Base-by-base conservation (phyloP, 805 yeast genomes). In the Teunomyces stri region DNA sequence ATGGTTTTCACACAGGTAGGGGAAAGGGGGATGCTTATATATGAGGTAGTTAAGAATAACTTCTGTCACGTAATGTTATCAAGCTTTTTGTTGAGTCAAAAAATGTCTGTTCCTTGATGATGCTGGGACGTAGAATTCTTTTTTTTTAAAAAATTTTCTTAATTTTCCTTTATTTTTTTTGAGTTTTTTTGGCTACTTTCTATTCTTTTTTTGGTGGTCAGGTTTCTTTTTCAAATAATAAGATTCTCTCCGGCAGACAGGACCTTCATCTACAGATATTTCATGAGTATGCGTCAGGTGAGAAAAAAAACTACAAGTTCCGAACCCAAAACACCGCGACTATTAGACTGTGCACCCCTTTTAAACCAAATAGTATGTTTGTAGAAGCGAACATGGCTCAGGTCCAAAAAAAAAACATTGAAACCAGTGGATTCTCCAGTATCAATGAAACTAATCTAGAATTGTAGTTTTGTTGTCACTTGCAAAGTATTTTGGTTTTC, bases 211-310 rank as follows among this genome's bases (percentile, higher is more conserved):
- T n/a, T 31, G 16, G 11, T 13, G 34, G 16, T 12, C 38, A 34
- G 6, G 40, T 37, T 37, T 37, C 40, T 37, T 37, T 37, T 37
- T 22, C 16, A 37, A 37, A 37, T 21, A 37, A 37, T 37, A 37
- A 37, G 40, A 37, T 37, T 21, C 28, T 37, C 29, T 37, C 40
- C 40, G 40, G 40, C 40, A 37, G 29, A 13, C 40, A 37, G 40
- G 16, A 37, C 40, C 40, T 37, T 37, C 40, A 37, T 37, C 18
- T 22, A 37, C 40, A 37, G n/a, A 37, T 37, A 34, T 34, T 34
- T 12, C 38, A 6, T 13, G 38, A 12, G 16, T 12, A 20, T 31
- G 25, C 40, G 40, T 37, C 29, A 22, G 40, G 18, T 31, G 16
- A 31, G 11, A 30, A 31, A 13, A 9, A 25, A 4, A 25, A 7